These are phyloP conservation scores for Baorangia bicolor DNA, from an alignment of 768 basidiomycete genomes.

Conservation along the genomic window DNA sequence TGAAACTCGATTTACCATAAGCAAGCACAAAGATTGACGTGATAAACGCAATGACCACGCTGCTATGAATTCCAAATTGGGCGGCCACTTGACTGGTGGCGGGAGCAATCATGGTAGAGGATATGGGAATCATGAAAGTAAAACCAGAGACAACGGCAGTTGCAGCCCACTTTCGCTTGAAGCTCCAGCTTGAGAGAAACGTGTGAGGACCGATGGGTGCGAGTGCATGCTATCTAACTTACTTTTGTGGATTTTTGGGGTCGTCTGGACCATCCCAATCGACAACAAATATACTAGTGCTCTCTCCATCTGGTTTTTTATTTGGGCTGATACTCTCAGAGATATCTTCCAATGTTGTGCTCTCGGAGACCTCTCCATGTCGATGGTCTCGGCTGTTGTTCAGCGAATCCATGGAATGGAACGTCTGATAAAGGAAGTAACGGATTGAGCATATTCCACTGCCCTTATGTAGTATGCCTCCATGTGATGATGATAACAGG, in stretches of 20 bases:
- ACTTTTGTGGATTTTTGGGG: constrained; percentile 60
- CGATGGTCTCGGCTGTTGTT: not conserved
- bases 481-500: too few relatives aligned
- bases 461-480: constrained; percentile 5
- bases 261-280: constrained; percentile 67
- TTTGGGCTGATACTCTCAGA: not conserved
- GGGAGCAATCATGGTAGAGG: constrained; percentile 75
- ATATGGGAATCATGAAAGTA: constrained; percentile 66
- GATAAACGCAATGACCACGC: constrained; percentile 51
- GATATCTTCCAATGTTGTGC: constrained; percentile 4
- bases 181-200: constrained; percentile 49
- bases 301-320: not conserved
- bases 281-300: constrained; percentile 34
- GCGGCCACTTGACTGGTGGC: constrained; percentile 50
- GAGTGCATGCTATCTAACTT: constrained; percentile 3
- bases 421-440: not conserved
- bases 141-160: constrained; percentile 65
- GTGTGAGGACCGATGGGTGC: not conserved
- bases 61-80: constrained; percentile 54
- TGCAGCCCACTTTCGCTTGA: constrained; percentile 59
- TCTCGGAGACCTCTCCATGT: constrained; percentile 3
- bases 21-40: constrained; percentile 61
- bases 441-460: not conserved
- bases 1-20: constrained; percentile 44
- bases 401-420: not conserved